Conservation (phyloP, 306 rosid species). For the Coriaria nepalensis region DNA sequence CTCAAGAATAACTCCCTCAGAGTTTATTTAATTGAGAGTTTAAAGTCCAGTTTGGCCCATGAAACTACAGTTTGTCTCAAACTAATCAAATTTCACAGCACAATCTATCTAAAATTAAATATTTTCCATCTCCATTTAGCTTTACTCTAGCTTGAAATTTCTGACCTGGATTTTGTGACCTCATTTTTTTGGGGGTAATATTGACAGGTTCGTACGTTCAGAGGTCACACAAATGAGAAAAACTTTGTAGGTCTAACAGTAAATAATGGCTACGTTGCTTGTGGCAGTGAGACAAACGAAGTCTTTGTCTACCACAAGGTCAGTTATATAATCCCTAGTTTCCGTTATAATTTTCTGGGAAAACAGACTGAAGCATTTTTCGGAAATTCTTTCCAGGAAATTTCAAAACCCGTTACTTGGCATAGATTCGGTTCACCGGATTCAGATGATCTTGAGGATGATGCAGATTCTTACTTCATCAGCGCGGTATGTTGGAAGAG, state of each 20-base stretch:
- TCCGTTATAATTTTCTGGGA: not conserved
- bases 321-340: conserved; percentile 11
- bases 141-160: too few relatives aligned
- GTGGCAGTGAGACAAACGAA: conserved; percentile 96
- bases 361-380: conserved; percentile 12
- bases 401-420: conserved; percentile 71
- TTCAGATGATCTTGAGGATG: conserved; percentile 63
- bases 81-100: too few relatives aligned
- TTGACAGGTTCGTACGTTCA: conserved; percentile 69
- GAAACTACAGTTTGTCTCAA: too few relatives aligned
- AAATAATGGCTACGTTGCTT: conserved; percentile 74
- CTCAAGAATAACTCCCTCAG: too few relatives aligned
- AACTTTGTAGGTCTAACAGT: conserved; percentile 94
- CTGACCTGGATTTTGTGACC: not conserved
- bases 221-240: conserved; percentile 90
- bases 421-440: conserved; percentile 79
- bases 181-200: not conserved
- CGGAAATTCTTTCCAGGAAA: conserved; percentile 45
- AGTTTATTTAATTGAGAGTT: too few relatives aligned
- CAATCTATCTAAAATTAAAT: too few relatives aligned
- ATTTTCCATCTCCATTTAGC: too few relatives aligned
- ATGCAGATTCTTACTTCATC: conserved; percentile 71
- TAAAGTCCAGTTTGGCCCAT: too few relatives aligned
- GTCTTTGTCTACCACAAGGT: conserved; percentile 97
- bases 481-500: conserved; percentile 99